Conservation (phyloP, 2,329 filamentous ascomycete genomes). For the Corynespora cassiicola region DNA sequence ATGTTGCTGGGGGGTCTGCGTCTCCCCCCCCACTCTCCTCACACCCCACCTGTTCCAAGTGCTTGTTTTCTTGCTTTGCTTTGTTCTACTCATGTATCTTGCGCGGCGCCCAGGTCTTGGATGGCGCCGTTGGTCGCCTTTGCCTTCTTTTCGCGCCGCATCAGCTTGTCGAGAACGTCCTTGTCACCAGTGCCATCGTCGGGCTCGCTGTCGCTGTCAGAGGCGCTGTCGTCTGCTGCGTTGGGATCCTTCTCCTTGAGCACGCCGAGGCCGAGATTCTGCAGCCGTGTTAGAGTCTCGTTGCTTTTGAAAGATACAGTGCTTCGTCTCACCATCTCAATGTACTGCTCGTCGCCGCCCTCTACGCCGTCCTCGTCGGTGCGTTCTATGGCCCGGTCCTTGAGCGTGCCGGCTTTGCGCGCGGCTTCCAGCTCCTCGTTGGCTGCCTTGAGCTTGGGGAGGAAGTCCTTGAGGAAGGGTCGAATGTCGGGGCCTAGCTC, state of each 20-base stretch:
- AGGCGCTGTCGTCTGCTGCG: constrained; percentile 23
- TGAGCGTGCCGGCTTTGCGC: constrained; percentile 46
- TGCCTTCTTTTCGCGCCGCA: constrained; percentile 36
- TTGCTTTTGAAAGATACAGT: constrained; percentile 7
- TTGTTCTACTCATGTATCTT: constrained; percentile 16
- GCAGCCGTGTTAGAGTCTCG: constrained; percentile 13
- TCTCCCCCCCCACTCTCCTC: no score
- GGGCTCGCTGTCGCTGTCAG: constrained; percentile 26
- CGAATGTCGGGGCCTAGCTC: constrained; percentile 38
- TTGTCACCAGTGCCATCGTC: constrained; percentile 22
- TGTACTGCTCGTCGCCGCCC: constrained; percentile 36
- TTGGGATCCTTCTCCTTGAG: constrained; percentile 47
- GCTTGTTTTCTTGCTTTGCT: constrained; percentile 5
- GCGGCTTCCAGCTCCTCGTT: constrained; percentile 52
- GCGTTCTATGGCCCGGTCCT: constrained; percentile 43
- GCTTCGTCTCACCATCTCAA: constrained; percentile 47
- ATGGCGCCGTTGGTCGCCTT: constrained; percentile 30
- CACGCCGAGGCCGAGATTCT: constrained; percentile 55
- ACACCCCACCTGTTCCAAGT: no score
- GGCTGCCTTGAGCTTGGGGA: constrained; percentile 51
- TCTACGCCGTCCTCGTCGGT: constrained; percentile 31
- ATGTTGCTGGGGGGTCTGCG: no score
- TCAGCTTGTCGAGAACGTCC: constrained; percentile 44
- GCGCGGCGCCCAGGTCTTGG: constrained; percentile 34
- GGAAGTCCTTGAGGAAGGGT: constrained; percentile 47